Percentiles rank a stretch among this genome's conserved stretches.
These are phyloP conservation scores for Stygiomarasmius scandens DNA, from an alignment of 1,284 basidiomycete genomes.

Conservation along the genomic window DNA sequence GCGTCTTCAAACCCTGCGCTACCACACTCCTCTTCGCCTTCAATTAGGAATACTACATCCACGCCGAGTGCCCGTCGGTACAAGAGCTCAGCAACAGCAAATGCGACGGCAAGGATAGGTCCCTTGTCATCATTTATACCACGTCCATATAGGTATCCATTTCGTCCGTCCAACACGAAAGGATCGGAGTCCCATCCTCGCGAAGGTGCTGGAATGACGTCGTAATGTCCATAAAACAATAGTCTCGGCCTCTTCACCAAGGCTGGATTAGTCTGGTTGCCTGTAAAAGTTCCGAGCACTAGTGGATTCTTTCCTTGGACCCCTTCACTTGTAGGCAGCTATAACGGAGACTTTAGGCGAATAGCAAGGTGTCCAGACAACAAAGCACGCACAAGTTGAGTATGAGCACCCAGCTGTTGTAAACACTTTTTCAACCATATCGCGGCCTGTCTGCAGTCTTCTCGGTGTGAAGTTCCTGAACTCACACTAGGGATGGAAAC, in stretches of 20 bases:
- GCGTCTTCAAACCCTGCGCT: conserved; percentile 83
- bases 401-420: conserved; percentile 81
- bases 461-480: conserved; percentile 65
- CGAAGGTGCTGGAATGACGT: conserved; percentile 81
- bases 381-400: conserved; percentile 60
- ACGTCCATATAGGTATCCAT: conserved; percentile 93
- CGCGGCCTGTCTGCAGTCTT: conserved; percentile 91
- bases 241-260: conserved; percentile 63
- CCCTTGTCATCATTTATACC: conserved; percentile 94
- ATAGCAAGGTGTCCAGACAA: background rate
- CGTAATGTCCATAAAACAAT: conserved; percentile 94
- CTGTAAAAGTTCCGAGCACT: conserved; percentile 84
- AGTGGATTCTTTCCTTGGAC: conserved; percentile 65
- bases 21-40: conserved; percentile 96
- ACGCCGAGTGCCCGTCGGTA: conserved; percentile 75
- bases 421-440: conserved; percentile 89
- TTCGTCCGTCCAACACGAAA: conserved; percentile 80
- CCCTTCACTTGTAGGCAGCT: conserved; percentile 67
- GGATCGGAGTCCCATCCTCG: conserved; percentile 86
- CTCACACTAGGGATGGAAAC: conserved; percentile 88
- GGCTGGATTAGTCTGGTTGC: conserved; percentile 41
- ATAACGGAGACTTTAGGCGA: conserved; percentile 3
- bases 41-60: conserved; percentile 90
- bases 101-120: conserved; percentile 89
- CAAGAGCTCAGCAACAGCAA: conserved; percentile 83